A percentile compares a stretch with the other conserved stretches of the same genome.
Evolutionary conservation across 768 basidiomycete genomes (phyloP).

Genomic region (Hemileccinum impolitum): DNA sequence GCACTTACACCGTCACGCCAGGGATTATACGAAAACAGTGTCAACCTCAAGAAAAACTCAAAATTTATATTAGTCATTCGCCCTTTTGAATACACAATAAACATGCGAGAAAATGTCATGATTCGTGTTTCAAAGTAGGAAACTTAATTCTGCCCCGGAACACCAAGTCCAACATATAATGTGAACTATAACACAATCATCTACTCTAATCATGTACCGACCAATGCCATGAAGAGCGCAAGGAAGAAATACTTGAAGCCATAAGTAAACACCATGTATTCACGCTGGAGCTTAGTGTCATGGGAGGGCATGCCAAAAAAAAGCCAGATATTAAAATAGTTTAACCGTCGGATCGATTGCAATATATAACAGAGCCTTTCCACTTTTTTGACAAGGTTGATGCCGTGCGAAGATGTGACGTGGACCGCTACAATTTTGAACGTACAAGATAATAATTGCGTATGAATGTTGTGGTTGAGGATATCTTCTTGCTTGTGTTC

Average conservation of each 20-base stretch:
- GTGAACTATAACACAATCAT: constrained; percentile 23
- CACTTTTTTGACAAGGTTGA: constrained; percentile 10
- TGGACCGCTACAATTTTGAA: constrained; percentile 9
- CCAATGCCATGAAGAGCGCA: constrained; percentile 8
- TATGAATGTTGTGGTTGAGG: not conserved
- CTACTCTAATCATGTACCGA: constrained; percentile 11
- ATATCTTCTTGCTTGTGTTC: constrained; percentile 3
- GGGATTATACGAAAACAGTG: too few species aligned
- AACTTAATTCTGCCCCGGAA: constrained; percentile 1
- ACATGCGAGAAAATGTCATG: too few species aligned
- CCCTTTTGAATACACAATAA: too few species aligned
- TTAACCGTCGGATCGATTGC: constrained; percentile 16
- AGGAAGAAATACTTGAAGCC: constrained; percentile 2
- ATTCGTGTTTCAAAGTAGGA: not conserved
- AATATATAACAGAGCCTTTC: constrained; percentile 25
- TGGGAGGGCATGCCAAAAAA: constrained; percentile 9
- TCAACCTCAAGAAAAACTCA: too few species aligned
- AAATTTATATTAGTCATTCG: too few species aligned
- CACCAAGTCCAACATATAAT: constrained; percentile 17
- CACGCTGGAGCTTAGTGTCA: constrained; percentile 11
- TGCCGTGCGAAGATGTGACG: constrained; percentile 7
- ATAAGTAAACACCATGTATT: constrained; percentile 19
- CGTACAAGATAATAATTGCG: constrained; percentile 8
- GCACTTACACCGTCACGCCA: too few species aligned
- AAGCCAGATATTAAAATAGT: constrained; percentile 22